Conservation (phyloP, 164 flowering plant genomes). For the Chloranthus sessilifolius region DNA sequence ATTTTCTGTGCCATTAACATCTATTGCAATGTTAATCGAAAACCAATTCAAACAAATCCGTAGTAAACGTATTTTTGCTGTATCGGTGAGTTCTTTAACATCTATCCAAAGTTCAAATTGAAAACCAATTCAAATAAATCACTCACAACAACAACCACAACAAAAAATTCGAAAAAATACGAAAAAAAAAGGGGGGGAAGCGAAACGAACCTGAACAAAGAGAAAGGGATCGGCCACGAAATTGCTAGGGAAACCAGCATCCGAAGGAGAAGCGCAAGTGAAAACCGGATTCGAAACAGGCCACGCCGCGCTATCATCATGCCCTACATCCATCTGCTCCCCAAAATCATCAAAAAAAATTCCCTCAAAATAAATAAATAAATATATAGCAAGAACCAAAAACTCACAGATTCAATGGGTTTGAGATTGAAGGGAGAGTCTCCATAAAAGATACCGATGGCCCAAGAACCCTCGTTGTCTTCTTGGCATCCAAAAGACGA, state of each 20-base stretch:
- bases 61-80: too few relatives aligned
- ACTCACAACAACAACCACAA: neutral
- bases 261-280: conserved; percentile 42
- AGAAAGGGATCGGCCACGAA: conserved; percentile 84
- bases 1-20: too few relatives aligned
- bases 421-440: conserved; percentile 74
- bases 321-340: conserved; percentile 51
- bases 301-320: conserved; percentile 70
- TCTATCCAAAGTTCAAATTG: too few relatives aligned
- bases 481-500: conserved; percentile 52
- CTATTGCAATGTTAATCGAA: too few relatives aligned
- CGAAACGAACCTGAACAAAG: conserved; percentile 47
- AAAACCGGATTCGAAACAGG: conserved; percentile 66
- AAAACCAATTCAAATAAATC: too few relatives aligned
- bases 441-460: conserved; percentile 81
- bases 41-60: too few relatives aligned
- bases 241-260: conserved; percentile 35
- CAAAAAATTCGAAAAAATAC: conserved; percentile 22
- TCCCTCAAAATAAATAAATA: neutral
- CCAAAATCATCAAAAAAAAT: conserved; percentile 1
- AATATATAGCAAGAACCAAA: conserved; percentile 4
- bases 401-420: conserved; percentile 67
- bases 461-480: conserved; percentile 92
- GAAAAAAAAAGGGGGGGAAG: conserved; percentile 71
- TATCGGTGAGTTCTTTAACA: too few relatives aligned